Evolutionary conservation across 106 monocot species (phyloP).

Genomic region (Acanthochlamys bracteata): DNA sequence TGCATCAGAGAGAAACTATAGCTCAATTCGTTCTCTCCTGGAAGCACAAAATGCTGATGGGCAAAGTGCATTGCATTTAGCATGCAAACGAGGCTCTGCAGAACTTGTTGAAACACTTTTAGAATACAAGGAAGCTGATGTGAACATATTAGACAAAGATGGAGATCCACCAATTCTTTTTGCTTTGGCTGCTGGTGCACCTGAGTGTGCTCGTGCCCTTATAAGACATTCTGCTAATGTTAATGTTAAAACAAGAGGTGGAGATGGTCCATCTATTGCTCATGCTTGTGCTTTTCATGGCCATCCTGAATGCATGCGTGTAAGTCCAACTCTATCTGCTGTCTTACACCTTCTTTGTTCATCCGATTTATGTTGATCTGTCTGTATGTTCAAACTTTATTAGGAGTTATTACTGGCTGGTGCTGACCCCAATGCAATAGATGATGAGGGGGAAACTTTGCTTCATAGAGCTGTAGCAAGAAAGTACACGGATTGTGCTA

Average conservation of each 20-base stretch:
- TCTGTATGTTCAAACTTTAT: not conserved
- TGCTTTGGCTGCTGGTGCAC: conserved; percentile 86
- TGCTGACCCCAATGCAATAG: conserved; percentile 90
- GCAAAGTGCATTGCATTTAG: conserved; percentile 80
- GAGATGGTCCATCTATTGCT: conserved; percentile 63
- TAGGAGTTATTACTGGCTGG: conserved; percentile 90
- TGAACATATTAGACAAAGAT: conserved; percentile 77
- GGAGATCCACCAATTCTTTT: conserved; percentile 90
- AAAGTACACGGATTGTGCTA: conserved; percentile 79
- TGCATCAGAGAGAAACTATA: conserved; percentile 45
- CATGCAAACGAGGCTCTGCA: conserved; percentile 70
- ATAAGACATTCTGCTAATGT: conserved; percentile 71
- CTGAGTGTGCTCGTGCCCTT: conserved; percentile 71
- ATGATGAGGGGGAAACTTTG: conserved; percentile 95
- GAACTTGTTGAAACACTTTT: conserved; percentile 75
- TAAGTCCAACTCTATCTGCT: conserved; percentile 18
- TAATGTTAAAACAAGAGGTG: conserved; percentile 45
- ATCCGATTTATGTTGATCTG: conserved; percentile 2
- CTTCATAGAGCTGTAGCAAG: conserved; percentile 80
- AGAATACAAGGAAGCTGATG: conserved; percentile 77
- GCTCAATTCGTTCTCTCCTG: conserved; percentile 57
- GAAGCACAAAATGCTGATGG: conserved; percentile 89
- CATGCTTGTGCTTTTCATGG: conserved; percentile 95
- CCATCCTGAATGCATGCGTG: conserved; percentile 95
- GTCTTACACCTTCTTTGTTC: not conserved